These are phyloP conservation scores for Hawksworthiomyces lignivorus DNA, from an alignment of 2,329 filamentous ascomycete genomes.

Conservation along the genomic window DNA sequence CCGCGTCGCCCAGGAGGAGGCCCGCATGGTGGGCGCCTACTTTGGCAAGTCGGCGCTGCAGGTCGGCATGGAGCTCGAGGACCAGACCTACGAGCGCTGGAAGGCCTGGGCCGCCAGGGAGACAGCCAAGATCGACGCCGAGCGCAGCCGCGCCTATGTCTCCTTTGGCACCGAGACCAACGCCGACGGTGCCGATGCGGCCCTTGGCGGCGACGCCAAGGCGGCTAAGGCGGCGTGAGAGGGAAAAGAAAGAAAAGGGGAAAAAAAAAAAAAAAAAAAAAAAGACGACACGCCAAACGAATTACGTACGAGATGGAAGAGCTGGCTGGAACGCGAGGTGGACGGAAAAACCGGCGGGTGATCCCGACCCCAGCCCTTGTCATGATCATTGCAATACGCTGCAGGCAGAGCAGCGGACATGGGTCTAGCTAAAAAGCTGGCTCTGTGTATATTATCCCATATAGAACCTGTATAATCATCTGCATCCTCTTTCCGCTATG, in stretches of 20 bases:
- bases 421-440: too few species aligned
- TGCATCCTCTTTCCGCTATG: too few species aligned
- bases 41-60: conserved; percentile 73
- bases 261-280: neutral
- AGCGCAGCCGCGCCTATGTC: conserved; percentile 34
- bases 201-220: neutral
- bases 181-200: conserved; percentile 18
- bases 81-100: conserved; percentile 75
- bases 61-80: conserved; percentile 74
- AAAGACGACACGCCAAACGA: neutral
- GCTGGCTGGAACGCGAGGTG: too few species aligned
- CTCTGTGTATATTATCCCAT: too few species aligned
- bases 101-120: conserved; percentile 63
- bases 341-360: too few species aligned
- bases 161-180: conserved; percentile 31
- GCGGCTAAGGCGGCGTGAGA: neutral
- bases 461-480: too few species aligned
- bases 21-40: conserved; percentile 74
- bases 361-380: too few species aligned
- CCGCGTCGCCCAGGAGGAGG: conserved; percentile 82
- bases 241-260: too few species aligned
- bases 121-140: conserved; percentile 32
- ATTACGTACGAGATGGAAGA: neutral
- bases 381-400: too few species aligned
- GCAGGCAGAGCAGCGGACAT: too few species aligned